Base-by-base conservation (phyloP, 176 grass and related monocot genomes). In the Tillandsia fasciculata region DNA sequence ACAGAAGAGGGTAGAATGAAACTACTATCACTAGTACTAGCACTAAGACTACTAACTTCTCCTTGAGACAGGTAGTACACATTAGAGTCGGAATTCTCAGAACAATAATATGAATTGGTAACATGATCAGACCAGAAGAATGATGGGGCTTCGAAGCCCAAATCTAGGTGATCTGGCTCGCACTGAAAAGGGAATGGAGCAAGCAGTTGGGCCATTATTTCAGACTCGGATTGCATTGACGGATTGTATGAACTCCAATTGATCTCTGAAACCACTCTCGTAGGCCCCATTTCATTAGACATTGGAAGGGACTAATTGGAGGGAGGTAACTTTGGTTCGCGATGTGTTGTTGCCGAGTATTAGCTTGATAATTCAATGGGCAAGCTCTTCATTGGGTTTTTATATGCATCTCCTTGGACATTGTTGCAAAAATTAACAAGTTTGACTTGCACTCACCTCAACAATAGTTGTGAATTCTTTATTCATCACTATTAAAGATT, bases 231-330 rank as follows among this genome's bases (percentile, higher is more conserved):
- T 11, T 76, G 69, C 47, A 50, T 85, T 9, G 64, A 51, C 51
- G 80, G 7, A 52, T 54, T 69, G 17, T 84, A 81, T 12, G 68
- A 68, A 65, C 72, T 84, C 83, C 79, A 88, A 14, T 64, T 76
- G 3, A 51, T 79, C 42, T 83, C 81, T 23, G 74, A 61, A 18
- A 68, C 72, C 74, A 82, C 83, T 70, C 82, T 80, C 53, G 64
- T 69, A 82, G 74, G 67, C 82, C 91, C 87, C 88, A 96, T 96
- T 76, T 10, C 72, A 52, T 67, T 64, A 84, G 49, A 77, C n/a
- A 61, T 61, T 12, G 15, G 13, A 15, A 58, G 13, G 54, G 54
- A 58, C 15, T 13, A 12, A 61, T 18, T 2, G 10, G 22, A 20
- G 56, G 6, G 15, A 20, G 15, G 17, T 42, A 42, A 42, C 33